Percentiles rank a stretch among this genome's conserved stretches.
Evolutionary conservation across 108 stramenopile species (phyloP).

Genomic region (Nitzschia putrida): DNA sequence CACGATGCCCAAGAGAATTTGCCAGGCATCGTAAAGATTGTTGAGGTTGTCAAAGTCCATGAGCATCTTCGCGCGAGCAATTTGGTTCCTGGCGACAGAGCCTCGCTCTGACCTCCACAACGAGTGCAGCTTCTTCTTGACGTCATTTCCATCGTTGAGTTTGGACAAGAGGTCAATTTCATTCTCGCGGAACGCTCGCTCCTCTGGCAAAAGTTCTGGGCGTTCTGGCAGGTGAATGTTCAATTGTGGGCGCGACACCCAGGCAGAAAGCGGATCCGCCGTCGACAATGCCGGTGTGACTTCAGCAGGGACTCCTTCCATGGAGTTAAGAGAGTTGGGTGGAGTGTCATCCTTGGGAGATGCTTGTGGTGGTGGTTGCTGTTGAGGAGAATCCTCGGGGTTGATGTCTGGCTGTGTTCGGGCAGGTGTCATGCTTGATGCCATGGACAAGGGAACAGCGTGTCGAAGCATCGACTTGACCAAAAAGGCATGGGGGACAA

Average conservation of each 20-base stretch:
- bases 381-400: no score
- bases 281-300: no score
- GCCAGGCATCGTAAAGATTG: slow-evolving; percentile 45
- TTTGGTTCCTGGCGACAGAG: slow-evolving; percentile 16
- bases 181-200: slow-evolving; percentile 35
- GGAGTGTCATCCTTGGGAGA: no score
- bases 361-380: no score
- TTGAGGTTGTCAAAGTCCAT: not conserved
- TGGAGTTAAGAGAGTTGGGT: no score
- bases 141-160: slow-evolving; percentile 36
- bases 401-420: no score
- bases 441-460: no score
- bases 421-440: no score
- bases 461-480: no score
- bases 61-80: slow-evolving; percentile 35
- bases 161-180: slow-evolving; percentile 44
- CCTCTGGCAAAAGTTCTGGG: slow-evolving; percentile 53
- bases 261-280: not conserved
- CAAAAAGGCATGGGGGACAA: no score
- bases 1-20: slow-evolving; percentile 46
- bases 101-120: slow-evolving; percentile 68
- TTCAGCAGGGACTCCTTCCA: no score
- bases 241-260: not conserved
- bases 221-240: slow-evolving; percentile 32
- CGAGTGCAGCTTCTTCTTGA: slow-evolving; percentile 39